A percentile compares a stretch with the other conserved stretches of the same genome.
Evolutionary conservation across 139 green algal genomes (phyloP).

Genomic region (Yamagishiella unicocca): DNA sequence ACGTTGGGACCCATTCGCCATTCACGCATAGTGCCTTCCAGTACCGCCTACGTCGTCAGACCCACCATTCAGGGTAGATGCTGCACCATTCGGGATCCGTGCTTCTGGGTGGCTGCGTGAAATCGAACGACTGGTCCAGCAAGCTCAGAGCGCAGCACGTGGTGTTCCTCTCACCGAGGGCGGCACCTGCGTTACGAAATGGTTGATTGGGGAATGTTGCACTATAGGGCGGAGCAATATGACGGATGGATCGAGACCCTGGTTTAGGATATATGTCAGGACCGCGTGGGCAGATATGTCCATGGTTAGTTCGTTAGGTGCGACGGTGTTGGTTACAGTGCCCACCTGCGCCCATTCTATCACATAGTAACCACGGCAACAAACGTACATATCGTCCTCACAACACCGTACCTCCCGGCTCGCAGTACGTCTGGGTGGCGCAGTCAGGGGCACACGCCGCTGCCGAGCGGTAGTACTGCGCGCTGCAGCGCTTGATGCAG

Average conservation of each 20-base stretch:
- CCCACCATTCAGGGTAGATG: constrained; percentile 10
- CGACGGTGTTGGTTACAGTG: neutral
- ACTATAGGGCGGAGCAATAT: neutral
- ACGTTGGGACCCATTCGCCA: too few species aligned
- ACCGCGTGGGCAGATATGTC: neutral
- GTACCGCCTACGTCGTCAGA: too few species aligned
- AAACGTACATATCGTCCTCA: neutral
- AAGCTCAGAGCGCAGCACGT: constrained; percentile 40
- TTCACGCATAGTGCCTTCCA: too few species aligned
- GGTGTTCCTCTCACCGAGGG: neutral
- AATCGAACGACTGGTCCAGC: constrained; percentile 32
- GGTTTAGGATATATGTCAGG: neutral
- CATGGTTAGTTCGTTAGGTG: neutral
- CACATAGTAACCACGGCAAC: neutral
- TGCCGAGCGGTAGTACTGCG: neutral
- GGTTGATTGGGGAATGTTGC: too few species aligned
- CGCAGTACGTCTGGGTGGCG: constrained; percentile 11
- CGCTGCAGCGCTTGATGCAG: constrained; percentile 8
- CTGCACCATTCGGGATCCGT: neutral
- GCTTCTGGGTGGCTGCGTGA: neutral
- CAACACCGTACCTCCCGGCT: constrained; percentile 6
- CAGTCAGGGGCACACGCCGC: constrained; percentile 18
- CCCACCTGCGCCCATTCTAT: too few species aligned
- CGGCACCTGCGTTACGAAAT: neutral
- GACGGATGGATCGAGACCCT: too few species aligned